phyloP scores from a whole-genome alignment of 768 basidiomycete species.

The Serendipita vermifera region DNA sequence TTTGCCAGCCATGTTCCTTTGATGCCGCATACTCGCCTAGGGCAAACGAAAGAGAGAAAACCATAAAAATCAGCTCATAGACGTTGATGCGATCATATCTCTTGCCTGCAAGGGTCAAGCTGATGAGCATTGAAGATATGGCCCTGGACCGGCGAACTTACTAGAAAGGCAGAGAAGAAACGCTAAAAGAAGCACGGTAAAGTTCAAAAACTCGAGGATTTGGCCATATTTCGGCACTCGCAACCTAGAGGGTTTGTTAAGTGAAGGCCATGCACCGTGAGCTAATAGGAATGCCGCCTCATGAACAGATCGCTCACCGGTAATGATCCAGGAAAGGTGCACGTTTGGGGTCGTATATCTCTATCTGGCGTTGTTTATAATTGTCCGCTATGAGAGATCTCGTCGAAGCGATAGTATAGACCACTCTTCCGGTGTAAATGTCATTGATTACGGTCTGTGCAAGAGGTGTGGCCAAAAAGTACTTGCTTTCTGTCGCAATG shows the following conservation, averaged over 20 bases:
- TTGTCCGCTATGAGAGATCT: constrained; percentile 80
- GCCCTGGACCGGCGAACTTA: constrained; percentile 27
- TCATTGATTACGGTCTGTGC: constrained; percentile 80
- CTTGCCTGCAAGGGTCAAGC: constrained; percentile 38
- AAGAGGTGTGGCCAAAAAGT: constrained; percentile 68
- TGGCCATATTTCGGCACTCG: constrained; percentile 72
- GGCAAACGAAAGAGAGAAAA: constrained; percentile 65
- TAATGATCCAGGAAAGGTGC: constrained; percentile 78
- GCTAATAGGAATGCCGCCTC: neutral
- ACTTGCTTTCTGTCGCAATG: constrained; percentile 71
- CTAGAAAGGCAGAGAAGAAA: constrained; percentile 67
- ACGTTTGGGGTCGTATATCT: constrained; percentile 52
- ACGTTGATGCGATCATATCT: constrained; percentile 36
- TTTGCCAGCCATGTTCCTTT: constrained; percentile 77
- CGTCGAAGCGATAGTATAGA: constrained; percentile 45
- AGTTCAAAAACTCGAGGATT: constrained; percentile 68
- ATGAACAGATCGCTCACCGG: constrained; percentile 29
- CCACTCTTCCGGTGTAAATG: constrained; percentile 69
- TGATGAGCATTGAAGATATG: neutral
- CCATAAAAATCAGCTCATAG: constrained; percentile 61
- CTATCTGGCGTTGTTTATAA: constrained; percentile 67
- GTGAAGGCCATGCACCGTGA: neutral
- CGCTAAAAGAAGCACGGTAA: constrained; percentile 48
- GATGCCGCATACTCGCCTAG: constrained; percentile 81
- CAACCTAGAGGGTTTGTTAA: constrained; percentile 42